Conservation (phyloP, 73 alveolate species). For the Tetrahymena elliotti region DNA sequence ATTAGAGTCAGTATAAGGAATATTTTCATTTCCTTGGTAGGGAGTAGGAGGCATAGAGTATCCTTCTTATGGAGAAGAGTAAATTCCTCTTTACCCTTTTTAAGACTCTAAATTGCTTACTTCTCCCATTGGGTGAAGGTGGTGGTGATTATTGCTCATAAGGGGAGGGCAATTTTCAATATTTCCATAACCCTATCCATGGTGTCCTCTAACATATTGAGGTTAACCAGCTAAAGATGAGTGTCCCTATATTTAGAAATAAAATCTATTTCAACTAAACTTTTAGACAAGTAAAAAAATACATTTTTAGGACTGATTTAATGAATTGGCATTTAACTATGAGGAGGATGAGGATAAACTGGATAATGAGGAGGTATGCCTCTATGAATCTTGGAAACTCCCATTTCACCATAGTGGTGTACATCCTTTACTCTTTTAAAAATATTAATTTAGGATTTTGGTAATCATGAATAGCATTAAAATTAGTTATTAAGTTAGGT, state of each 20-base stretch:
- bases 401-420: background rate
- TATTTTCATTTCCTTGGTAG: background rate
- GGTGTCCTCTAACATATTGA: background rate
- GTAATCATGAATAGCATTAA: too few species aligned
- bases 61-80: background rate
- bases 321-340: background rate
- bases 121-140: background rate
- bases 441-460: too few species aligned
- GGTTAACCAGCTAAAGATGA: background rate
- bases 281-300: background rate
- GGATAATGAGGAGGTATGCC: background rate
- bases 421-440: background rate
- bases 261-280: background rate
- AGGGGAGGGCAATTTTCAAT: background rate
- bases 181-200: background rate
- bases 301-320: background rate
- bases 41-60: background rate
- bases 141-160: background rate
- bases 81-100: background rate
- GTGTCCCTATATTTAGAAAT: background rate
- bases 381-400: background rate
- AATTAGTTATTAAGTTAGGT: background rate
- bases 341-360: background rate
- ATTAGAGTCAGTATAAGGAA: background rate
- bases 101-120: background rate